Evolutionary conservation across 2,329 filamentous ascomycete species (phyloP).

Genomic region (Tolypocladium paradoxum): DNA sequence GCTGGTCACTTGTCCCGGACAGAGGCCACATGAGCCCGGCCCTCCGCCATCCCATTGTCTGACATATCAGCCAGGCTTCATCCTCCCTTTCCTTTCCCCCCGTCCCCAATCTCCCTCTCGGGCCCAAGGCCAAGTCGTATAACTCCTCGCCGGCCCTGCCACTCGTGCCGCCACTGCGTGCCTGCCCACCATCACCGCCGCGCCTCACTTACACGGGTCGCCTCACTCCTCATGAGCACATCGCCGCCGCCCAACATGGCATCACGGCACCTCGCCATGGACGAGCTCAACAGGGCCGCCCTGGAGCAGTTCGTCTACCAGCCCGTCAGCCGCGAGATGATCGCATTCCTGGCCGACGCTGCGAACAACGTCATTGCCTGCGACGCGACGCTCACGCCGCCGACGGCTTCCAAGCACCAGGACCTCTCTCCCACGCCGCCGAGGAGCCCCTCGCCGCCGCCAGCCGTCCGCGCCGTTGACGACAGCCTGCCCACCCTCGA

Average conservation of each 20-base stretch:
- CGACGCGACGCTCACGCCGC: conserved; percentile 50
- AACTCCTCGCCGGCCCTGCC: neutral
- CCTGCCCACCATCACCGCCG: conserved; percentile 9
- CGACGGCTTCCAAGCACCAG: conserved; percentile 21
- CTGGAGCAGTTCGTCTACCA: conserved; percentile 73
- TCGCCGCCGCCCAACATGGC: conserved; percentile 27
- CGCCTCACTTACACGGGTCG: neutral
- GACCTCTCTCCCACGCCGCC: conserved; percentile 39
- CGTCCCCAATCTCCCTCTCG: conserved; percentile 1
- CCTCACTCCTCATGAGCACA: conserved; percentile 5
- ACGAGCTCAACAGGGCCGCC: conserved; percentile 59
- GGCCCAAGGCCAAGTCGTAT: neutral
- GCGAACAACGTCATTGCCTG: conserved; percentile 72
- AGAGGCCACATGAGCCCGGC: conserved; percentile 19
- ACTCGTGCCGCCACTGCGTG: neutral
- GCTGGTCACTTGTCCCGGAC: conserved; percentile 16
- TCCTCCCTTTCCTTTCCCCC: conserved; percentile 4
- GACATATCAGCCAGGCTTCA: conserved; percentile 6
- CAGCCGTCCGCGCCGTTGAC: conserved; percentile 35
- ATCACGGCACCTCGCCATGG: conserved; percentile 34
- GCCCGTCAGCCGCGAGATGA: conserved; percentile 67
- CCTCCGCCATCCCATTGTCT: conserved; percentile 9
- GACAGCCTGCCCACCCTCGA: conserved; percentile 66
- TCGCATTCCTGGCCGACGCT: conserved; percentile 63
- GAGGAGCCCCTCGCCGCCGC: conserved; percentile 36